These are phyloP conservation scores for Stachybotrys elegans DNA, from an alignment of 2,329 filamentous ascomycete species.

Conservation along the genomic window DNA sequence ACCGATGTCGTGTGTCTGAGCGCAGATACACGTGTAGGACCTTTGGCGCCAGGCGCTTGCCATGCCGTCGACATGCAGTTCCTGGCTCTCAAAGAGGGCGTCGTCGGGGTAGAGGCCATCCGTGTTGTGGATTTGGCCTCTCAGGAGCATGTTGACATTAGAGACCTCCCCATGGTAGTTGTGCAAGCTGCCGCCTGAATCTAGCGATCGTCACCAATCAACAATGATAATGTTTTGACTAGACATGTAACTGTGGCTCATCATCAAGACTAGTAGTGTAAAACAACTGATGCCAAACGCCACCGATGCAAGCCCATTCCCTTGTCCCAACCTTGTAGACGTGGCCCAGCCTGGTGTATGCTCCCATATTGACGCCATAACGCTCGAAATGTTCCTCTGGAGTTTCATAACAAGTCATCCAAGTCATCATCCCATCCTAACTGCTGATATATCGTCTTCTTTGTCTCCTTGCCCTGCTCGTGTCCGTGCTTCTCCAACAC, in stretches of 20 bases:
- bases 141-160: constrained; percentile 72
- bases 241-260: too few species aligned
- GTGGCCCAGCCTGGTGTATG: too few species aligned
- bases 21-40: constrained; percentile 68
- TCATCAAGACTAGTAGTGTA: too few species aligned
- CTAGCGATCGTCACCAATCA: constrained; percentile 13
- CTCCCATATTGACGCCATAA: too few species aligned
- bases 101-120: constrained; percentile 67
- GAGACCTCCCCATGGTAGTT: constrained; percentile 66
- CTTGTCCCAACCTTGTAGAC: constrained; percentile 2
- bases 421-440: constrained; percentile 56
- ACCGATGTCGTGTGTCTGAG: constrained; percentile 70
- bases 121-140: constrained; percentile 68
- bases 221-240: constrained; percentile 15
- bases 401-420: constrained; percentile 37
- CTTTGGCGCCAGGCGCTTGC: constrained; percentile 65
- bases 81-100: constrained; percentile 60
- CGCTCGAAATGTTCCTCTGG: too few species aligned
- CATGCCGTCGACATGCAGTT: constrained; percentile 71
- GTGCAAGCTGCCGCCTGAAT: constrained; percentile 33
- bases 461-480: constrained; percentile 16
- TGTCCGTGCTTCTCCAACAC: constrained; percentile 11
- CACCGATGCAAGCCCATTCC: background rate
- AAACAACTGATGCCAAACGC: background rate
- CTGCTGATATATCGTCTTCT: constrained; percentile 45